Evolutionary conservation across 2,329 filamentous ascomycete species (phyloP).

Genomic region (Colletotrichum costaricense): DNA sequence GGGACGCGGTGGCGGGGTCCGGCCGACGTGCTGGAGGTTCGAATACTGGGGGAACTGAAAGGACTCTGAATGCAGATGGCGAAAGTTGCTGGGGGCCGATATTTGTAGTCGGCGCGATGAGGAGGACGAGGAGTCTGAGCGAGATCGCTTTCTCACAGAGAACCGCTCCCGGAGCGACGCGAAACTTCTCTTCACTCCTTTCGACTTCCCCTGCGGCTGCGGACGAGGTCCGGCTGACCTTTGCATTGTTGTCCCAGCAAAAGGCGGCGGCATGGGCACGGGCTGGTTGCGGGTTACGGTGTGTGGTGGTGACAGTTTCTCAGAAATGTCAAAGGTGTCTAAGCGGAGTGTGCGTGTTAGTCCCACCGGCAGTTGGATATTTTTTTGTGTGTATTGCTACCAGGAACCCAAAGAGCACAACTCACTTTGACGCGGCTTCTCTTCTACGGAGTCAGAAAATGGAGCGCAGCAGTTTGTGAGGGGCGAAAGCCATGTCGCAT

Average conservation of each 20-base stretch:
- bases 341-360: conserved; percentile 28
- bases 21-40: conserved; percentile 42
- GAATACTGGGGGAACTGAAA: conserved; percentile 48
- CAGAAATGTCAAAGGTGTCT: conserved; percentile 38
- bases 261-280: conserved; percentile 42
- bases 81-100: conserved; percentile 69
- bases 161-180: conserved; percentile 53
- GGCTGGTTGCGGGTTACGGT: conserved; percentile 46
- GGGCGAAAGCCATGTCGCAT: conserved; percentile 59
- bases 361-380: conserved; percentile 10
- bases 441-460: conserved; percentile 50
- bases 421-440: conserved; percentile 54
- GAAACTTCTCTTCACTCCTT: conserved; percentile 50
- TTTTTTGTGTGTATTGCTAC: not conserved
- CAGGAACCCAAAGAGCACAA: conserved; percentile 33
- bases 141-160: conserved; percentile 58
- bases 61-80: conserved; percentile 65
- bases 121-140: conserved; percentile 54
- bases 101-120: conserved; percentile 65
- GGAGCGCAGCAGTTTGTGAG: conserved; percentile 58
- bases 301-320: conserved; percentile 40
- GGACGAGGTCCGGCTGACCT: conserved; percentile 35
- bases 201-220: conserved; percentile 44
- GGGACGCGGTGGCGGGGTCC: conserved; percentile 40
- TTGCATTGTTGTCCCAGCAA: conserved; percentile 40